These are phyloP conservation scores for Ceratobasidium sp. DNA, from an alignment of 1,284 basidiomycete genomes.

Conservation along the genomic window DNA sequence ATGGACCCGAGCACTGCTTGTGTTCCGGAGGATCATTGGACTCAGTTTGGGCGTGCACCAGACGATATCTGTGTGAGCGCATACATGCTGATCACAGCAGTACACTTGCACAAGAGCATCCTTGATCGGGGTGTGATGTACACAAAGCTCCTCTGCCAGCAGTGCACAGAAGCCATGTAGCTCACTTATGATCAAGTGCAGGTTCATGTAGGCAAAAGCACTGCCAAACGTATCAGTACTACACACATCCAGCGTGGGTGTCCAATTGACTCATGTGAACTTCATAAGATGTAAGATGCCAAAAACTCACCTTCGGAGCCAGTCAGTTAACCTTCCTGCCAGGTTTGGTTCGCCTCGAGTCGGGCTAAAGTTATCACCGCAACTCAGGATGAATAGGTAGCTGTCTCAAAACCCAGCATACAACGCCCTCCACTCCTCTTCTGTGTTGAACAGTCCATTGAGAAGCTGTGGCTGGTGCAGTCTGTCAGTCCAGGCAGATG, in stretches of 20 bases:
- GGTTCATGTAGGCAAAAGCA: not conserved
- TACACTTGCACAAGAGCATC: not conserved
- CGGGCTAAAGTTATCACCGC: not conserved
- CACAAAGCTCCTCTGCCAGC: not conserved
- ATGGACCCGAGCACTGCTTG: too few species aligned
- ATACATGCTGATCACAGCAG: not conserved
- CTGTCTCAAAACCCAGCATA: not conserved
- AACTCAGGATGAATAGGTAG: not conserved
- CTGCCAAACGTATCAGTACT: not conserved
- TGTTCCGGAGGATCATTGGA: too few species aligned
- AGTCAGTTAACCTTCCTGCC: not conserved
- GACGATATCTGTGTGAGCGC: not conserved
- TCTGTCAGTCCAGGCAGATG: not conserved
- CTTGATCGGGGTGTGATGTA: not conserved
- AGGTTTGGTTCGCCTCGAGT: not conserved
- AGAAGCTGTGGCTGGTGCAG: not conserved
- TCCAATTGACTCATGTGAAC: too few species aligned
- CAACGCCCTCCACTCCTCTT: not conserved
- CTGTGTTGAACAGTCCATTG: not conserved
- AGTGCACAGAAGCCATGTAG: not conserved
- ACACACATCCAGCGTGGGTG: not conserved
- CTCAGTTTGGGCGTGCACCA: not conserved
- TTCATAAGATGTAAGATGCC: too few species aligned
- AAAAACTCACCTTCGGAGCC: not conserved
- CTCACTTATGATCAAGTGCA: not conserved